Base-by-base conservation (phyloP, 148 eudicot genomes). In the Cornus florida region DNA sequence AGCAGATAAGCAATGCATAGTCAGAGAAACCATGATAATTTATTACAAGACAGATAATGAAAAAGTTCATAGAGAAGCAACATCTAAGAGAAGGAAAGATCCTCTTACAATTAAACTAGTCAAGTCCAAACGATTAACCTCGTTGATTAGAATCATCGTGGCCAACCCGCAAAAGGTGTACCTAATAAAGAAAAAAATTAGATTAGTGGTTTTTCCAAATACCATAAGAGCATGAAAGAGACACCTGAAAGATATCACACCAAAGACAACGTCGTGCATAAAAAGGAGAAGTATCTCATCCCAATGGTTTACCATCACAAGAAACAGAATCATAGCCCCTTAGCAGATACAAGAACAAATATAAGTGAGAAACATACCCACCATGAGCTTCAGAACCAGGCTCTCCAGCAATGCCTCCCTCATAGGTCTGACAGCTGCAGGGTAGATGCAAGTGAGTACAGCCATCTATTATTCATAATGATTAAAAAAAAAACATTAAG, bases 301-400 rank as follows among this genome's bases (percentile, higher is more conserved):
- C 69, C 14, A 60, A 28, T 4, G 2, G 20, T 62, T 64, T 67
- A 62, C 50, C 66, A 68, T 17, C 7, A 20, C 33, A 14, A 41
- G 67, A 66, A 24, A 39, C 22, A 70, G 1, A 69, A 22, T 62
- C 16, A 72, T 71, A 22, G 70, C 53, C 39, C 56, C 39, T 3
- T 17, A 10, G 35, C 32, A 48, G 9, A 11, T 71, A 24, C 71
- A 7, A 38, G 19, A 41, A 81, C 22, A 64, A 81, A 57, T 10
- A 41, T 12, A n/a, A 35, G 46, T 46, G 38, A 67, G 84, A 50
- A 84, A 91, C 98, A 84, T 93, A 96, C 99, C 99, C 99, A 87
- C 99, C 99, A 87, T 96, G 99, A 86, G 99, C 99, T 90, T 96
- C 99, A 77, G 95, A 91, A 78, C 95, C 95, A 24, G 99, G 99